A percentile compares a stretch with the other conserved stretches of the same genome.
Conservation (phyloP, 371 early-diverging fungal genomes). For the Apophysomyces sp. region DNA sequence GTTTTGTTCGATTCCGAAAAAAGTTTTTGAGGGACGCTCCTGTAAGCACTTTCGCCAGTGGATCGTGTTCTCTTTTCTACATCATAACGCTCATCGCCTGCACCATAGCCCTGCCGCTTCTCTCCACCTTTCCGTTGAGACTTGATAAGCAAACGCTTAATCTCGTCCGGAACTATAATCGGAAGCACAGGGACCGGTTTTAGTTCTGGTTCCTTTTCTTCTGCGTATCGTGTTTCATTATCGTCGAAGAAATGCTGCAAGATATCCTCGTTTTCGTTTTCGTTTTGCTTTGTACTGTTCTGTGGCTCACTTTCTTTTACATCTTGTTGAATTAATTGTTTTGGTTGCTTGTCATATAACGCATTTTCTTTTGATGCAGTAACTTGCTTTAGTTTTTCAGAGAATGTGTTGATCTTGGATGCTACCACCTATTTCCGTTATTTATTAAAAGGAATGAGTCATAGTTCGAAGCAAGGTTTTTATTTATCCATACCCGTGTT, state of each 20-base stretch:
- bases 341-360: not conserved
- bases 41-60: not conserved
- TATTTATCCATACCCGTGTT: slow-evolving; percentile 6
- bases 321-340: not conserved
- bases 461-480: not conserved
- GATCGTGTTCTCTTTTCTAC: not conserved
- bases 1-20: not conserved
- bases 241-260: slow-evolving; percentile 24
- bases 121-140: slow-evolving; percentile 1
- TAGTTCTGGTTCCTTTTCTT: slow-evolving; percentile 9
- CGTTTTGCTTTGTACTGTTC: not conserved
- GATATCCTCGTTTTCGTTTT: slow-evolving; percentile 6
- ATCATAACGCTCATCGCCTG: not conserved
- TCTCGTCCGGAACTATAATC: slow-evolving; percentile 25
- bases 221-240: slow-evolving; percentile 22
- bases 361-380: not conserved
- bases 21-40: not conserved
- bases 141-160: slow-evolving; percentile 5
- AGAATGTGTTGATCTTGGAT: not conserved
- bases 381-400: not conserved
- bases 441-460: not conserved
- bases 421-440: not conserved
- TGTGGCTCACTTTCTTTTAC: not conserved
- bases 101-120: not conserved
- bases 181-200: slow-evolving; percentile 33